Evolutionary conservation across 2,329 filamentous ascomycete species (phyloP), one percentile per base, ranked within the genome.

Genomic region (Cladosporium sp.): DNA sequence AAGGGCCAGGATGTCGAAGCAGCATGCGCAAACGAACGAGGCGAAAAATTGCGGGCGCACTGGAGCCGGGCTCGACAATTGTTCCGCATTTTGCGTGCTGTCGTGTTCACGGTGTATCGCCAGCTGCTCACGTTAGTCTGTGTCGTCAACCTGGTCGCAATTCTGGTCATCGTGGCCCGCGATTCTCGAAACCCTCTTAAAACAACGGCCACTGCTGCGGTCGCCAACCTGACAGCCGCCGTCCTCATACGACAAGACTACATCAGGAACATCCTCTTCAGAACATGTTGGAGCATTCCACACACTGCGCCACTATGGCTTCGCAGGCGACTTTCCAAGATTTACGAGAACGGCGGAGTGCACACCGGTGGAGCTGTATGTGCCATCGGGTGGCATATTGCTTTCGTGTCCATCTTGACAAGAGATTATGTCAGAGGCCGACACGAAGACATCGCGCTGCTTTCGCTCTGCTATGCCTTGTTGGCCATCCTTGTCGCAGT

Each of bases 341-440:
- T 75, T 21, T 76, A 75, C 63, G 69, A 73, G n/a, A 67, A 74
- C 16, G 74, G 74, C 6, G 74, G 74, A 5, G 66, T 75, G 0
- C 74, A 76, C 59, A 72, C 67, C 6, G 71, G 74, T 1, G 67
- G 67, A 58, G 74, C 68, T 21, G 64, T 73, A 1, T 70, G 72
- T 34, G 70, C 74, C 7, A 65, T 69, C 32, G 30, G 32, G n/a
- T 57, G 54, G 54, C 30, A 57, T 16, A 13, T 39, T 11, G 30
- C 30, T 16, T 57, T 57, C 13, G 54, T 57, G n/a, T 14, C n/a
- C 1, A 14, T 21, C 21, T 57, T 57, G 54, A 57, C 54, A 18
- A 57, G 30, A 34, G 30, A 39, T 18, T 36, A 4, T 32, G 2
- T 39, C 13, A 4, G 13, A 16, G n/a, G 32, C 32, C 54, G n/a